phyloP scores from a whole-genome alignment of 306 rosid species.

The Trifolium repens region DNA sequence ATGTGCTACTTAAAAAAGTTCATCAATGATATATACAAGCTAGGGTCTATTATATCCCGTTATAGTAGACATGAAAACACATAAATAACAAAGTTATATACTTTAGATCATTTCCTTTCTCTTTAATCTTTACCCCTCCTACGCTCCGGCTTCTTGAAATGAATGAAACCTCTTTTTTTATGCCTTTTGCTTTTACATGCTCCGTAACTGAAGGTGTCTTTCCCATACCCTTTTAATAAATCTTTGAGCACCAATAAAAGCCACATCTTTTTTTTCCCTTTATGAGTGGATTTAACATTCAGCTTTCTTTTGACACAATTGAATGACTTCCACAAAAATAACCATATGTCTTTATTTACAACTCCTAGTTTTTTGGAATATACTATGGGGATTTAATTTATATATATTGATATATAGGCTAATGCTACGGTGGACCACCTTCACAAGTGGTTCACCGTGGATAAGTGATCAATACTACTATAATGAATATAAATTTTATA shows the following conservation, averaged over 20 bases:
- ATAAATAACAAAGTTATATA: slow-evolving; percentile 40
- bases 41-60: neutral
- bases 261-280: slow-evolving; percentile 48
- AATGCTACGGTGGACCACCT: too few relatives aligned
- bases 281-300: slow-evolving; percentile 47
- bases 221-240: slow-evolving; percentile 53
- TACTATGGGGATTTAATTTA: neutral
- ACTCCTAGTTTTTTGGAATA: slow-evolving; percentile 11
- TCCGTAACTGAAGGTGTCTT: slow-evolving; percentile 59
- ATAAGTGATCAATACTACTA: too few relatives aligned
- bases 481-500: too few relatives aligned
- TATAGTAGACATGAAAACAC: slow-evolving; percentile 39
- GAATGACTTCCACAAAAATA: slow-evolving; percentile 48
- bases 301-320: slow-evolving; percentile 44
- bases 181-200: slow-evolving; percentile 58
- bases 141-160: slow-evolving; percentile 39
- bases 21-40: neutral
- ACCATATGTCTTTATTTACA: slow-evolving; percentile 28
- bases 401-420: too few relatives aligned
- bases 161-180: slow-evolving; percentile 36
- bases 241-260: slow-evolving; percentile 61
- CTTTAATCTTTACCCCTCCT: slow-evolving; percentile 29
- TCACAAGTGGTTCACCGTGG: too few relatives aligned
- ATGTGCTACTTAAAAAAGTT: neutral
- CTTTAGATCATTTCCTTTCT: slow-evolving; percentile 24